A percentile compares a stretch with the other conserved stretches of the same genome.
Evolutionary conservation across 495 filamentous ascomycete genomes (phyloP).

Genomic region (Astrothelium macrocarpum): DNA sequence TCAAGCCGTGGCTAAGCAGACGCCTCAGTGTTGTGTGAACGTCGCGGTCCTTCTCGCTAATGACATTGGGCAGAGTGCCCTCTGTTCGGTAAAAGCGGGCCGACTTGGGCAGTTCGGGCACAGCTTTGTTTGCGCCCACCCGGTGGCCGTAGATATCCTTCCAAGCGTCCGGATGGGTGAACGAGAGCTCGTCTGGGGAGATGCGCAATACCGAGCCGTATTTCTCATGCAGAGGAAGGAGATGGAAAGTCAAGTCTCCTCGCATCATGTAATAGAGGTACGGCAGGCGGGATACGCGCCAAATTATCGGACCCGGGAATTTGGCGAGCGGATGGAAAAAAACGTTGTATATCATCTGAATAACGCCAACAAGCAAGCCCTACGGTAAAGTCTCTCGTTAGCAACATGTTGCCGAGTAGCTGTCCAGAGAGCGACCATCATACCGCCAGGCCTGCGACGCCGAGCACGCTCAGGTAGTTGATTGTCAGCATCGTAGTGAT

Average conservation of each 20-base stretch:
- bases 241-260: neutral
- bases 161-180: slow-evolving; percentile 1
- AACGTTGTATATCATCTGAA: slow-evolving; percentile 2
- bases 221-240: slow-evolving; percentile 5
- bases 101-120: slow-evolving; percentile 13
- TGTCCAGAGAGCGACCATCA: neutral
- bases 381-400: neutral
- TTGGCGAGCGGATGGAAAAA: slow-evolving; percentile 10
- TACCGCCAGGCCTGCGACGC: slow-evolving; percentile 1
- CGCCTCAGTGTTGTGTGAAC: slow-evolving; percentile 1
- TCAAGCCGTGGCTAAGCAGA: neutral
- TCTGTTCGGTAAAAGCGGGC: neutral
- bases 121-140: slow-evolving; percentile 12
- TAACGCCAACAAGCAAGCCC: neutral
- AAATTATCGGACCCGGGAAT: slow-evolving; percentile 2
- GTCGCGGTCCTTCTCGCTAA: slow-evolving; percentile 5
- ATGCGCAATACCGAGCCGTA: slow-evolving; percentile 7
- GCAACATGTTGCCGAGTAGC: neutral
- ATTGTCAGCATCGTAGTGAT: neutral
- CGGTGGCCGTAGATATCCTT: slow-evolving; percentile 8
- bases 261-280: slow-evolving; percentile 23
- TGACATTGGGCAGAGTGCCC: neutral
- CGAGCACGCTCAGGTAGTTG: slow-evolving; percentile 1
- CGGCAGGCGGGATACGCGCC: slow-evolving; percentile 7
- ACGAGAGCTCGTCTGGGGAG: slow-evolving; percentile 6